Evolutionary conservation across 2,329 filamentous ascomycete species (phyloP).

Genomic region (Aspergillus sp.): DNA sequence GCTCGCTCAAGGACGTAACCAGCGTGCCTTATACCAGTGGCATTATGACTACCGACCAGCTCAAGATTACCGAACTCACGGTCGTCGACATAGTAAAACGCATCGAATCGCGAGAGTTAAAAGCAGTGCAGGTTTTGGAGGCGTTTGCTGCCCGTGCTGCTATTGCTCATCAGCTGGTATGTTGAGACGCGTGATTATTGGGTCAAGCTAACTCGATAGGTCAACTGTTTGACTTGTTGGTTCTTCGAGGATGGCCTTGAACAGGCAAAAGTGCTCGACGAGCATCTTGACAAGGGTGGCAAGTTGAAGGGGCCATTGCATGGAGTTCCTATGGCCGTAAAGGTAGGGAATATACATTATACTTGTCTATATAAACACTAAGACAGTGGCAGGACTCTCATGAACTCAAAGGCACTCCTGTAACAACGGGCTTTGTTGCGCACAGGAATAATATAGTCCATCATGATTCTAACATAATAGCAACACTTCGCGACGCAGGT

Average conservation of each 20-base stretch:
- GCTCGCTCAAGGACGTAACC: neutral
- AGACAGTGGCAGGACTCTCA: too few species aligned
- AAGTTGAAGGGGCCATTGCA: conserved; percentile 53
- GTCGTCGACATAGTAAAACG: neutral
- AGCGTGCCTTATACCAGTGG: neutral
- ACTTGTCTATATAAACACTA: too few species aligned
- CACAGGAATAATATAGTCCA: too few species aligned
- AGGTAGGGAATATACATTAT: conserved; percentile 13
- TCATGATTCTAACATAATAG: too few species aligned
- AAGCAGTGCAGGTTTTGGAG: neutral
- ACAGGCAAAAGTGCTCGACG: conserved; percentile 43
- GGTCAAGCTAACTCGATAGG: too few species aligned
- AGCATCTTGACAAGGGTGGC: conserved; percentile 32
- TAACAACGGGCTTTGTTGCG: too few species aligned
- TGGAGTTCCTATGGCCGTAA: conserved; percentile 52
- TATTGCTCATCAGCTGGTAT: conserved; percentile 28
- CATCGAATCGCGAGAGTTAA: neutral
- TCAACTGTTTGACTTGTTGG: conserved; percentile 44
- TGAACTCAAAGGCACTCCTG: too few species aligned
- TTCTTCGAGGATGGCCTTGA: conserved; percentile 47
- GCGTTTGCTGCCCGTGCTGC: conserved; percentile 35
- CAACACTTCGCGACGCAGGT: conserved; percentile 44
- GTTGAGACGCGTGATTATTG: neutral
- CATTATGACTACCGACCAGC: neutral
- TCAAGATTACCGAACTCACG: conserved; percentile 1